Evolutionary conservation across 2,329 filamentous ascomycete species (phyloP), one percentile per base, ranked within the genome.

Genomic region (Pyrenochaeta sp.): DNA sequence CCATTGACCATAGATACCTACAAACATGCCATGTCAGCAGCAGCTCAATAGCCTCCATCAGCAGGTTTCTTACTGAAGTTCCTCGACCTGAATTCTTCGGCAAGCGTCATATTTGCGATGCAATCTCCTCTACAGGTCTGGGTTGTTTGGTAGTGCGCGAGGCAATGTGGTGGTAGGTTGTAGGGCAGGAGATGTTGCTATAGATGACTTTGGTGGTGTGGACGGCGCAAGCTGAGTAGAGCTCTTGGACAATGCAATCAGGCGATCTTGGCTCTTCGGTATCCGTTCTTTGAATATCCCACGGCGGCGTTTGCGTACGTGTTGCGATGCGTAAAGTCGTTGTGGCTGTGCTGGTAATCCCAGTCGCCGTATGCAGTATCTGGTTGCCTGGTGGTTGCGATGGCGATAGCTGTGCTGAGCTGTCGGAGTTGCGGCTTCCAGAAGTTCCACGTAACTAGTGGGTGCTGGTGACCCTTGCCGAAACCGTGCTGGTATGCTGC

Each of bases 1-100:
- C 86, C 87, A 89, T 87, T 89, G 87, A 69, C 86, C 87, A 75
- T 89, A 89, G 76, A 89, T 89, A 79, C 86, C 86, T 89, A 62
- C 36, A 70, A 64, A 62, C 57, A 60, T 46, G 61, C 62, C 59
- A 65, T 60, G 70, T 79, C 68, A 79, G 76, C 64, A 68, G 57
- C 53, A 53, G 50, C 54, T 60, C 65, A 49, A 52, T 37, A 46
- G 62, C 55, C 45, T 37, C 45, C 30, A 40, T 30, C 51, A 43
- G 30, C 47, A 44, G 54, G 37, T 6, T 44, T 56, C 86, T 78
- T 79, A 88, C 86, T 88, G 81, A 89, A 89, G 79, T 89, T 89
- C 75, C 87, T 80, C 72, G 85, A 86, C 72, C 80, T 85, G 74
- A 89, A 84, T 77, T 89, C 87, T 62, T 89, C 86, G 52, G 82